phyloP scores from a whole-genome alignment of 2,329 filamentous ascomycete genomes.

The Mycosphaerella sp. region DNA sequence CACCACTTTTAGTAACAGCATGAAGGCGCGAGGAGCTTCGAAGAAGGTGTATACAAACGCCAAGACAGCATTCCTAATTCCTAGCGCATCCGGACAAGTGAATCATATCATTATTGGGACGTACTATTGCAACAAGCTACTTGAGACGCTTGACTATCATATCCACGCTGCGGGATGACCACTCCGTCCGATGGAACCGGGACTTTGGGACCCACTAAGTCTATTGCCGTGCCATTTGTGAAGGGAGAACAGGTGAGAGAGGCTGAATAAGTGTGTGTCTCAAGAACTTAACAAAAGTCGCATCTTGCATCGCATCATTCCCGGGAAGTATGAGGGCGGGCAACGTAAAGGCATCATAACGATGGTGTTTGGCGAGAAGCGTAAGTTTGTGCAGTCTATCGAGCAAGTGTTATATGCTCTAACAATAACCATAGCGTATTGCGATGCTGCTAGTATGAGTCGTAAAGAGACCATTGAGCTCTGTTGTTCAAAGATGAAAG shows the following conservation, averaged over 20 bases:
- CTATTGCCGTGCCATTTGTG: background rate
- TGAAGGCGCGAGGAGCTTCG: too few relatives aligned
- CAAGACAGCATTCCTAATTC: too few relatives aligned
- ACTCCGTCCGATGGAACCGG: background rate
- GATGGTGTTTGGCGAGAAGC: slow-evolving; percentile 1
- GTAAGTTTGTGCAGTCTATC: background rate
- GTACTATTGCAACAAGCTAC: background rate
- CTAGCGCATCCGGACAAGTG: too few relatives aligned
- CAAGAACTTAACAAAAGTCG: too few relatives aligned
- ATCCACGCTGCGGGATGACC: slow-evolving; percentile 1
- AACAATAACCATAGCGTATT: background rate
- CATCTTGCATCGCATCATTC: background rate
- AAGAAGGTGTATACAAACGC: too few relatives aligned
- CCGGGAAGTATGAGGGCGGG: background rate
- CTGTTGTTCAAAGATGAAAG: background rate
- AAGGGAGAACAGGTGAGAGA: background rate
- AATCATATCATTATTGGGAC: too few relatives aligned
- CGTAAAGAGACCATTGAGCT: background rate
- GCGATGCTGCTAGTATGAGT: background rate
- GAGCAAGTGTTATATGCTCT: background rate
- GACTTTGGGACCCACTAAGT: background rate
- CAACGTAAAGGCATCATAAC: background rate
- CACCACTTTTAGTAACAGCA: too few relatives aligned
- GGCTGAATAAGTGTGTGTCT: too few relatives aligned
- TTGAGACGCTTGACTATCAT: background rate